Evolutionary conservation across 176 grass and related monocot species (phyloP), one percentile per base, ranked within the genome.

Genomic region (Cenchrus americanus): DNA sequence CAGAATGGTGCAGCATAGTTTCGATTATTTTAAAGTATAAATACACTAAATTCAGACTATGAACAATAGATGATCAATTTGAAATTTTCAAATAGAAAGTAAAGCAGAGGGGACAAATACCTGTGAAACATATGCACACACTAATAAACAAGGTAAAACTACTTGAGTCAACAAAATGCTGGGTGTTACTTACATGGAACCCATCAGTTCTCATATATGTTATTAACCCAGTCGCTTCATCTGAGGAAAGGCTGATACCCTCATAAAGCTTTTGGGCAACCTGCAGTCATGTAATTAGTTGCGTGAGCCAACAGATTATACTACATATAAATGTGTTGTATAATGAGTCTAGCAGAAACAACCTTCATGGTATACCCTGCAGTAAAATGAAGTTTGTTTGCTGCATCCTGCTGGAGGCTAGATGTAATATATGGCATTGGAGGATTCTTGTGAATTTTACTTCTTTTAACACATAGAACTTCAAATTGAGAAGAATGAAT

Each of bases 161-260:
- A 82, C 54, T 78, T 75, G 32, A 26, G 26, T 41, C 23, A 79
- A 70, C 62, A 41, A 75, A 85, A 62, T 47, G 62, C 11, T 85
- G 59, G 78, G 67, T 64, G 75, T 43, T 82, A 73, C 89, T 53
- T 87, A 98, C 96, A 98, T 98, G 80, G 80, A 94, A 87, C 54
- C 96, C 96, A 90, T 98, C 96, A 86, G 96, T 98, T 90, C 93
- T 90, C 77, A 95, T 91, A 78, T 98, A 95, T 14, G 96, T 98
- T 91, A 98, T 95, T 62, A 98, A 86, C 18, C 96, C 96, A 50
- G 93, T 95, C 82, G 93, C 86, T 90, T 95, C 89, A 64, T 91
- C 91, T 74, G 92, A 87, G 62, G 93, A 98, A 74, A 98, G 76
- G 71, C 69, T 95, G 66, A 98, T 84, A 17, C 96, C 96, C 87